These are phyloP conservation scores for Clavulina sp. DNA, from an alignment of 768 basidiomycete species.

Conservation along the genomic window DNA sequence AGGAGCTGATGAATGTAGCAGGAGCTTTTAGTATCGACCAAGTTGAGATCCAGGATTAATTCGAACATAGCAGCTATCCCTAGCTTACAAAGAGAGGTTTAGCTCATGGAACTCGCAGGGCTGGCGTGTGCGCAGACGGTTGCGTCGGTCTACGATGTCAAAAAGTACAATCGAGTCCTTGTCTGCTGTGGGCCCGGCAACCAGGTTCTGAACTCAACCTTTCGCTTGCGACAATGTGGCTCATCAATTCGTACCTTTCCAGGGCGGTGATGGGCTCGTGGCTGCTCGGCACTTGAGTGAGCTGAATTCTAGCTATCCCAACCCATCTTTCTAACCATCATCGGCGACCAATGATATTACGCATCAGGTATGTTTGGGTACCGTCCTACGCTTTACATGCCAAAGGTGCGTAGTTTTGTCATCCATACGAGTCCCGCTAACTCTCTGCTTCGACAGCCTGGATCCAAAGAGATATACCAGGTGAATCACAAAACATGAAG, in stretches of 20 bases:
- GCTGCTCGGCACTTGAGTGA: slow-evolving; percentile 85
- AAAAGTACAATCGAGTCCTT: slow-evolving; percentile 58
- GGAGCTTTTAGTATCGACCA: slow-evolving; percentile 94
- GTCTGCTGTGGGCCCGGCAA: slow-evolving; percentile 97
- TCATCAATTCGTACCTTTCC: background rate
- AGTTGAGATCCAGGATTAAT: slow-evolving; percentile 23
- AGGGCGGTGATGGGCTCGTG: slow-evolving; percentile 86
- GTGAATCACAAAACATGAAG: slow-evolving; percentile 20
- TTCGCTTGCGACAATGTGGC: background rate
- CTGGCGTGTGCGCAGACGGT: slow-evolving; percentile 83
- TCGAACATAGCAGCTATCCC: background rate
- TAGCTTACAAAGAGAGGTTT: background rate
- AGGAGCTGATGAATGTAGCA: slow-evolving; percentile 74
- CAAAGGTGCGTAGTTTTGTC: slow-evolving; percentile 40
- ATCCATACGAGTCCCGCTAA: background rate
- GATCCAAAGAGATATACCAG: slow-evolving; percentile 84
- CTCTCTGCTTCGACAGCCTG: slow-evolving; percentile 34
- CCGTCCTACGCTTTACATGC: slow-evolving; percentile 76
- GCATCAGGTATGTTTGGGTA: slow-evolving; percentile 78
- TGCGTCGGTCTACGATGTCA: slow-evolving; percentile 53
- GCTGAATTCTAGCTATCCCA: slow-evolving; percentile 12
- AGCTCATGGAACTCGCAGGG: slow-evolving; percentile 96
- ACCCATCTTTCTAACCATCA: background rate
- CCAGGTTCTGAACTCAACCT: slow-evolving; percentile 35
- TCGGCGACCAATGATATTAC: background rate